Base-by-base conservation (phyloP, 257 asterid species). In the Nemophila menziesii region DNA sequence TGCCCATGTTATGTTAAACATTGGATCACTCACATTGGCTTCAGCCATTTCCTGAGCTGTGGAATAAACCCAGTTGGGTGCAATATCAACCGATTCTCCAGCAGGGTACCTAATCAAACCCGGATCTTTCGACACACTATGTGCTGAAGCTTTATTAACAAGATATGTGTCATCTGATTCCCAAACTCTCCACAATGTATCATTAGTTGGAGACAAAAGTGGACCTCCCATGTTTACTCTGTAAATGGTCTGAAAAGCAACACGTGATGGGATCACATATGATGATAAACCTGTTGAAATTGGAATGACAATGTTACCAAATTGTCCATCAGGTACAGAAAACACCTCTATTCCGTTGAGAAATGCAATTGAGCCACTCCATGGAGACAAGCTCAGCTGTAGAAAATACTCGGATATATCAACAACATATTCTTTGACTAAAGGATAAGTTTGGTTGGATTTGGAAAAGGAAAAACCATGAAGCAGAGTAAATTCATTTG, bases 21-120 rank as follows among this genome's bases (percentile, higher is more conserved):
- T 67, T 42, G 37, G 67, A 16, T 66, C 67, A 15, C 23, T 37
- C 6, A 56, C 68, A 40, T 60, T 46, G 26, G 52, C 68, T 41
- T 60, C 68, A 0, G 63, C 63, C 72, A 66, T 66, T 66, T 60
- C 68, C 33, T 66, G 72, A 6, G 61, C 72, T 17, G 68, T 66
- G 26, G 67, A 59, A 21, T 66, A 66, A 8, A 60, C 64, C 59
- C 49, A 49, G 41, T 66, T 57, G 0, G 72, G 72, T 2, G 68
- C 72, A 43, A 60, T 60, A 45, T 66, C 68, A 15, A 52, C 54
- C 1, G 72, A 55, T 20, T 26, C 55, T 1, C 72, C 64, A 0
- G 43, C 64, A 0, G 64, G 61, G 29, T 66, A 61, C 51, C 42
- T 49, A 15, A 60, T 36, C 43, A 20, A 40, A 42, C 62, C 48